Percentiles rank a stretch among this genome's conserved stretches.
Conservation (phyloP, 1,139 yeast species). For the Eremothecium sinecaudum region DNA sequence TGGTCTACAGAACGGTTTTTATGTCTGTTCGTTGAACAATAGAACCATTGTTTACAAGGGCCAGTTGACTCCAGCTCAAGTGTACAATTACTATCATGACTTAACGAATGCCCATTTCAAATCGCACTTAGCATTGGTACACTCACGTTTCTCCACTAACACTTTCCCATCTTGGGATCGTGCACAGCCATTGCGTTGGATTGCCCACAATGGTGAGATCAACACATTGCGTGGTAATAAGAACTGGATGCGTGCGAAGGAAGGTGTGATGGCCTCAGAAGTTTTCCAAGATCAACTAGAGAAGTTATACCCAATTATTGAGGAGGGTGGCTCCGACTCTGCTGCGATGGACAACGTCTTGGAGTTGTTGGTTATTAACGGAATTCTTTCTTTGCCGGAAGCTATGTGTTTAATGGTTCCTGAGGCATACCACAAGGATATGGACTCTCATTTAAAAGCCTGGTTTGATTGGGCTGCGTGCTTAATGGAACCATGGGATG, state of each 20-base stretch:
- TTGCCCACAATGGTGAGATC: slow-evolving; percentile 98
- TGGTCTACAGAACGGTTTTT: slow-evolving; percentile 95
- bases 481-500: slow-evolving; percentile 99
- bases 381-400: slow-evolving; percentile 86
- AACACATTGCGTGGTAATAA: slow-evolving; percentile 95
- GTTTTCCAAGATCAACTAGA: slow-evolving; percentile 89
- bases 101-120: slow-evolving; percentile 84
- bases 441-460: slow-evolving; percentile 87
- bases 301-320: slow-evolving; percentile 85
- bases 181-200: slow-evolving; percentile 95
- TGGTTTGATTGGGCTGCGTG: slow-evolving; percentile 99
- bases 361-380: slow-evolving; percentile 84
- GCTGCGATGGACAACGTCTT: slow-evolving; percentile 95
- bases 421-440: slow-evolving; percentile 96
- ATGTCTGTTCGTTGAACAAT: slow-evolving; percentile 84
- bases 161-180: slow-evolving; percentile 99
- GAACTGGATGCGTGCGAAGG: slow-evolving; percentile 98
- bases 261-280: slow-evolving; percentile 86
- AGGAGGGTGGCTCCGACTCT: slow-evolving; percentile 99
- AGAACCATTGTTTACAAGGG: slow-evolving; percentile 94
- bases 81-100: slow-evolving; percentile 89
- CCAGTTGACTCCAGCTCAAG: slow-evolving; percentile 93
- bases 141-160: slow-evolving; percentile 94
- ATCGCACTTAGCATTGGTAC: slow-evolving; percentile 93
- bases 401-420: slow-evolving; percentile 97